Evolutionary conservation across 257 asterid genomes (phyloP), one percentile per base, ranked within the genome.

Genomic region (Sherardia arvensis): DNA sequence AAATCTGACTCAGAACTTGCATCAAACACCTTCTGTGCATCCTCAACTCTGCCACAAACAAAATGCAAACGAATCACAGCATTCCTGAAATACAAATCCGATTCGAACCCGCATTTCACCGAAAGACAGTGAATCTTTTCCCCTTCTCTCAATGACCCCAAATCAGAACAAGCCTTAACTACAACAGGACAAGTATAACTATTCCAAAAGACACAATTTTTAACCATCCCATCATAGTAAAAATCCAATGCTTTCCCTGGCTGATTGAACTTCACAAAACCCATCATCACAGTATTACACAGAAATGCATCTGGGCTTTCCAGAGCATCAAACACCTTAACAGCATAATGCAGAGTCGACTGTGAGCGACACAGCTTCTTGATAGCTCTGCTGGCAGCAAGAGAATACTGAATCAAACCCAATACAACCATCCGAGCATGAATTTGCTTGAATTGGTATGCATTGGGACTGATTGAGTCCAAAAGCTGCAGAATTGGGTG

Each of bases 221-320:
- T 70, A 64, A 79, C 62, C 77, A 79, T 66, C 47, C 69, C 60
- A 36, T 36, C 21, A 59, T 53, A 60, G 53, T 79, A 79, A 67
- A 76, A 79, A 9, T 53, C 40, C 23, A 76, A 68, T 27, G 66
- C 77, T 26, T 32, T 76, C 68, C 26, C 62, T 3, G 77, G 81
- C 32, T 67, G 53, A 54, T 73, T 57, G 29, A 63, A 75, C 58
- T 61, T 67, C 62, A 72, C 72, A 40, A 27, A 73, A 7, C 77
- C 59, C 21, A 69, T 76, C 62, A 79, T 70, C 15, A 73, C 66
- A 1, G 74, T 59, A 71, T 76, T 76, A 66, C 79, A 79, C 34
- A 73, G 36, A 56, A 76, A 79, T 30, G 81, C 84, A 48, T 79
- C 81, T 21, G 79, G 81, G 53, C 15, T 27, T 34, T 73, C 84